phyloP scores from a whole-genome alignment of 345 rosid species.

The Murraya paniculata region DNA sequence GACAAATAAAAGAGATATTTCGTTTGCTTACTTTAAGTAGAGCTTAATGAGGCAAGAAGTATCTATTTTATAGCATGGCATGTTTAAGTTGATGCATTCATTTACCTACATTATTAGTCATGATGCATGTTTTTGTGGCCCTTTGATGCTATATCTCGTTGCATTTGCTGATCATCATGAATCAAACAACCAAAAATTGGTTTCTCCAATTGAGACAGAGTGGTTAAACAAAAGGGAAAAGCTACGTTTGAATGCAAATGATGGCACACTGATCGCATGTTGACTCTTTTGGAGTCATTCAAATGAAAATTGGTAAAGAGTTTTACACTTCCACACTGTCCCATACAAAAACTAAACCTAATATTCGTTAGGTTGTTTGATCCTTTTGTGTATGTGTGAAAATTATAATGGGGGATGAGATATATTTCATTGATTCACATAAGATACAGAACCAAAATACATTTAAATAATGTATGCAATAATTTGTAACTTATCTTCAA shows the following conservation, averaged over 20 bases:
- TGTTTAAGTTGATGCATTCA: background rate
- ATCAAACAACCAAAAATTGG: background rate
- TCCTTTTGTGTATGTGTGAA: background rate
- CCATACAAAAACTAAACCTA: background rate
- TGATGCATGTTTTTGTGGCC: background rate
- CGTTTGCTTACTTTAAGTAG: background rate
- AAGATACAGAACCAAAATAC: background rate
- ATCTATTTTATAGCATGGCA: background rate
- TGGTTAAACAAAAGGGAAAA: background rate
- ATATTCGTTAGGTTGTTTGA: background rate
- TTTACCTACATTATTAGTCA: background rate
- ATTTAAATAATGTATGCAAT: background rate
- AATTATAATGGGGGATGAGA: too few relatives aligned
- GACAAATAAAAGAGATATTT: background rate
- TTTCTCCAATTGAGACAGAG: background rate
- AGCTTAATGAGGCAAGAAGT: background rate
- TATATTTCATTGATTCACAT: background rate
- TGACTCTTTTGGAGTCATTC: background rate
- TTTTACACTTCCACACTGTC: background rate
- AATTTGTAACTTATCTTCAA: background rate
- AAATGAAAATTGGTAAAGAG: background rate
- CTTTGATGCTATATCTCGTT: background rate
- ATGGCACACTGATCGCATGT: background rate
- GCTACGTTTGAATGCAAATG: background rate
- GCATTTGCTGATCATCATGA: background rate